Evolutionary conservation across 2,329 filamentous ascomycete species (phyloP).

Genomic region (Cercospora brassicicola): DNA sequence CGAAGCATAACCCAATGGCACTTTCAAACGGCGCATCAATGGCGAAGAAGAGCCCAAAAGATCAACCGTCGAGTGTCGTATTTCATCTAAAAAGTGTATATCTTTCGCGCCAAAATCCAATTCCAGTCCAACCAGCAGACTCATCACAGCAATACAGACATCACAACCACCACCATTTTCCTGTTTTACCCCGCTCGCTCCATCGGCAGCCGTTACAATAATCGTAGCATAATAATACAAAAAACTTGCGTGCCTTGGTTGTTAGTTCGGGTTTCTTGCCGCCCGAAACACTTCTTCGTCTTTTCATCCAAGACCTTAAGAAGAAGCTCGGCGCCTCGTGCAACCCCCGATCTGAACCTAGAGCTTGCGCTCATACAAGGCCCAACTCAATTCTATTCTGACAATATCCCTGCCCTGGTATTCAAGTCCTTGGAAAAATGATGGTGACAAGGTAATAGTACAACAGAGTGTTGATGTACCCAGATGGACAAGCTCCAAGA

Average conservation of each 20-base stretch:
- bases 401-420: conserved; percentile 1
- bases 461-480: neutral
- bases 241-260: neutral
- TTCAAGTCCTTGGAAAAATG: neutral
- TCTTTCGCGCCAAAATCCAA: neutral
- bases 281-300: neutral
- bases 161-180: neutral
- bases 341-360: conserved; percentile 7
- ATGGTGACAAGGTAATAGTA: conserved; percentile 5
- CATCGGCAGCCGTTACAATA: conserved; percentile 3
- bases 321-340: neutral
- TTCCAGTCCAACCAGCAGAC: conserved; percentile 16
- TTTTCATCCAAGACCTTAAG: neutral
- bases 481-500: neutral
- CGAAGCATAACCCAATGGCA: neutral
- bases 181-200: neutral
- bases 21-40: neutral
- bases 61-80: neutral
- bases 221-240: conserved; percentile 12
- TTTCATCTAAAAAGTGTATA: neutral
- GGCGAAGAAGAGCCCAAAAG: neutral
- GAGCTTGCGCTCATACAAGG: conserved; percentile 11
- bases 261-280: neutral
- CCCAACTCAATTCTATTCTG: conserved; percentile 6
- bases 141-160: neutral